Evolutionary conservation across 192 early-diverging fungal species (phyloP).

Genomic region (Coemansia sp.): DNA sequence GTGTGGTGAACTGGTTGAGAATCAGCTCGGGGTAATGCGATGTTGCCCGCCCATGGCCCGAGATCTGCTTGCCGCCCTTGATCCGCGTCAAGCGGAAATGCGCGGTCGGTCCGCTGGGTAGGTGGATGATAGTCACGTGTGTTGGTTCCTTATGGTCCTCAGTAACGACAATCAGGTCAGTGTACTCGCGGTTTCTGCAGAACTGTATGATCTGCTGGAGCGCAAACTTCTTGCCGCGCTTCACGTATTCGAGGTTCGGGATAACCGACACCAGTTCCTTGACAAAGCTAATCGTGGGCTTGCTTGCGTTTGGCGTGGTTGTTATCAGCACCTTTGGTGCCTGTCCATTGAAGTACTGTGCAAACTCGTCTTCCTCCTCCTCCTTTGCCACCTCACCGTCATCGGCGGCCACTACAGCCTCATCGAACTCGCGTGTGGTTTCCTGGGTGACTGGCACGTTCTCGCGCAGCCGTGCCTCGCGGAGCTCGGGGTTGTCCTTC

Average conservation of each 20-base stretch:
- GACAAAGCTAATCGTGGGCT: slow-evolving; percentile 79
- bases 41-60: slow-evolving; percentile 75
- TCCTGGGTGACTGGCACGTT: slow-evolving; percentile 94
- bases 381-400: slow-evolving; percentile 83
- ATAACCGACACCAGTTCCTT: slow-evolving; percentile 88
- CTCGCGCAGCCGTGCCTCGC: slow-evolving; percentile 78
- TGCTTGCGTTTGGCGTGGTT: slow-evolving; percentile 58
- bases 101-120: slow-evolving; percentile 95
- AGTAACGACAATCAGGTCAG: slow-evolving; percentile 91
- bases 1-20: slow-evolving; percentile 95
- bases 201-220: slow-evolving; percentile 90
- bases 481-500: slow-evolving; percentile 77
- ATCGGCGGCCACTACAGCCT: slow-evolving; percentile 78
- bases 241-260: slow-evolving; percentile 86
- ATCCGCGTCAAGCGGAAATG: slow-evolving; percentile 91
- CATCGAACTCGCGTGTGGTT: slow-evolving; percentile 88
- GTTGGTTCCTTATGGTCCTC: slow-evolving; percentile 91
- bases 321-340: slow-evolving; percentile 93
- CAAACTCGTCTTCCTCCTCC: slow-evolving; percentile 82
- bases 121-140: slow-evolving; percentile 88
- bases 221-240: slow-evolving; percentile 83
- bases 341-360: slow-evolving; percentile 84
- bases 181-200: slow-evolving; percentile 85
- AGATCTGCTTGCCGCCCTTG: slow-evolving; percentile 75
- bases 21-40: slow-evolving; percentile 93